Evolutionary conservation across 2,329 filamentous ascomycete species (phyloP), one percentile per base, ranked within the genome.

Genomic region (Calonectria ilicicola): DNA sequence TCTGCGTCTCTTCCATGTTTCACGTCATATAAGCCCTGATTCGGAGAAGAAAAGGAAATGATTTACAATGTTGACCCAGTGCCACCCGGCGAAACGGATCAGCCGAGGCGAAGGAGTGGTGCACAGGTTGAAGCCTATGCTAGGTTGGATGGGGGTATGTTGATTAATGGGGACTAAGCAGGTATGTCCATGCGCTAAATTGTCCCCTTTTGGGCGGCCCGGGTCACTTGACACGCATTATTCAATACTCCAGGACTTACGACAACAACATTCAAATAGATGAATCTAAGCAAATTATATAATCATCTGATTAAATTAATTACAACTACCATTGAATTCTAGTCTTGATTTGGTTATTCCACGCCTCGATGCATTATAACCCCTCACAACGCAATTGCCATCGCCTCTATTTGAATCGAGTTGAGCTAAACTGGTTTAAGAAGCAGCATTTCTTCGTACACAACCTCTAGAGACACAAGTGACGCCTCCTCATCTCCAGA

Each of bases 1-100:
- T 83, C 69, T 82, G 81, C 35, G 82, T 82, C 65, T 82, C 80
- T 44, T 83, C 81, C 81, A 82, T 83, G 51, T 35, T 71, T 38
- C 17, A 40, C 40, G 38, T 23, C 47, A 46, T 47, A 5, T 27
- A 40, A 47, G 40, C 47, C 35, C 32, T 26, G 27, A 32, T 17
- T n/a, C 42, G 38, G 29, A 40, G 35, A 65, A 21, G 47, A 38
- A 21, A 5, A 26, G 51, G 51, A 27, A 51, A 27, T 42, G 21
- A 40, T 65, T 26, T 47, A 49, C 42, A 49, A 23, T 23, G 46
- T 51, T 17, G 47, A 38, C 29, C 17, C 19, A 29, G 35, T 38
- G 40, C 26, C 26, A 64, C 29, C 35, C 42, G 38, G 40, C 47
- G 49, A 35, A 58, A 47, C 44, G 29, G 60, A 60, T 69, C 67